Conservation (phyloP, 1,139 yeast species). For the Suhomyces guaymorum region DNA sequence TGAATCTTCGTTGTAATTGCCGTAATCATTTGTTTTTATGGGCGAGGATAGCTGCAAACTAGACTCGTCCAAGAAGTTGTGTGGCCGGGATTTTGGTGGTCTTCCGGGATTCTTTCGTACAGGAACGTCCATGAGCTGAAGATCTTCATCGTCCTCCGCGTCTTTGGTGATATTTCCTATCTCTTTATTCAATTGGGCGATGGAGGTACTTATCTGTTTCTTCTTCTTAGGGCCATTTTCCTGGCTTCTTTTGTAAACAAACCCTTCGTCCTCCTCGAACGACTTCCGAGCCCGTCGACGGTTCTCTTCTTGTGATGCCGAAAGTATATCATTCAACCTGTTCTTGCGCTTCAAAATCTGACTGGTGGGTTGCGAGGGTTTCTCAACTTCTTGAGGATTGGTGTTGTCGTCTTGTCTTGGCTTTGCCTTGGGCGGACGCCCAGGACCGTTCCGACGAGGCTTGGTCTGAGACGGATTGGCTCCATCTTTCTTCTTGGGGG, state of each 20-base stretch:
- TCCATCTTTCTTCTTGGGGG: constrained; percentile 14
- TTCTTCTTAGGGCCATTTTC: constrained; percentile 15
- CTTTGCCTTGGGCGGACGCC: constrained; percentile 3
- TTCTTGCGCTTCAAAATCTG: constrained; percentile 26
- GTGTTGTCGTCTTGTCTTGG: neutral
- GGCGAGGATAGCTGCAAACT: constrained; percentile 29
- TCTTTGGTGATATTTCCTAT: constrained; percentile 15
- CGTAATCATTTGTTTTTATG: too few relatives aligned
- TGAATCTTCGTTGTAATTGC: too few relatives aligned
- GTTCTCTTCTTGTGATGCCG: constrained; percentile 14
- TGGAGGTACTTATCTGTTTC: constrained; percentile 28
- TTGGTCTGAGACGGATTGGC: constrained; percentile 1
- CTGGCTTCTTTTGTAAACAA: constrained; percentile 40
- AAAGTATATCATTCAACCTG: constrained; percentile 27
- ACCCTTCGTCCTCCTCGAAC: constrained; percentile 50
- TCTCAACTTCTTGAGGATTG: constrained; percentile 2
- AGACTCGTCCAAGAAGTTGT: constrained; percentile 17
- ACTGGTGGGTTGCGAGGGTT: constrained; percentile 9
- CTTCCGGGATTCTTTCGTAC: constrained; percentile 6
- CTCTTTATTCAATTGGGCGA: constrained; percentile 28
- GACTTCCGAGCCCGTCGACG: constrained; percentile 4
- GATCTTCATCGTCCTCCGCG: constrained; percentile 11
- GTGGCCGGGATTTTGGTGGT: constrained; percentile 1
- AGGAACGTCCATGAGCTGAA: constrained; percentile 11
- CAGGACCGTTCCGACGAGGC: constrained; percentile 2